A percentile compares a stretch with the other conserved stretches of the same genome.
These are phyloP conservation scores for Asterionellopsis glacialis DNA, from an alignment of 108 stramenopile species.

Conservation along the genomic window DNA sequence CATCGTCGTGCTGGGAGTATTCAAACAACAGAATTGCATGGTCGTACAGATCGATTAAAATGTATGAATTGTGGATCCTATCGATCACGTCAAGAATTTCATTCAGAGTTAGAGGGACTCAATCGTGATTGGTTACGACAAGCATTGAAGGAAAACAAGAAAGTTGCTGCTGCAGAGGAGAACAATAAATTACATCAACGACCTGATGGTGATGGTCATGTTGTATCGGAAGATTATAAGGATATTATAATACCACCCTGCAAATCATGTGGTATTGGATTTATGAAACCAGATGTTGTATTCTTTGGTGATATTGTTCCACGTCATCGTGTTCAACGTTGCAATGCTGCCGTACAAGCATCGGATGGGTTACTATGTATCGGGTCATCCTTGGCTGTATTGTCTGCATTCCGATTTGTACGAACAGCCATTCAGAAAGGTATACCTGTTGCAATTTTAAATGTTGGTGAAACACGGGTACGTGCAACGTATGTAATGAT, in stretches of 20 bases:
- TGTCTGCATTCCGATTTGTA: constrained; percentile 84
- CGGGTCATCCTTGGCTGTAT: constrained; percentile 83
- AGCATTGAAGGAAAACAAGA: constrained; percentile 15
- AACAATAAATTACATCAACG: too few relatives aligned
- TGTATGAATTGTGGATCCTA: constrained; percentile 88
- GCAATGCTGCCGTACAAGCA: constrained; percentile 58
- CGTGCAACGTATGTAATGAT: too few relatives aligned
- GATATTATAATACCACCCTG: constrained; percentile 75
- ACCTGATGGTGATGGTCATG: constrained; percentile 94
- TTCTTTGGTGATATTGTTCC: constrained; percentile 94
- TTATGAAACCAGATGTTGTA: constrained; percentile 92
- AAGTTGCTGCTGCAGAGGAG: constrained; percentile 23
- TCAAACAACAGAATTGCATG: constrained; percentile 90
- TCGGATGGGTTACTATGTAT: constrained; percentile 83
- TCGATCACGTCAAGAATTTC: constrained; percentile 67
- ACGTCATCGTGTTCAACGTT: constrained; percentile 44
- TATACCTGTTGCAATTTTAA: constrained; percentile 75
- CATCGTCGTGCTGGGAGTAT: constrained; percentile 82
- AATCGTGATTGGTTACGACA: constrained; percentile 75
- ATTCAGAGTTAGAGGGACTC: constrained; percentile 47
- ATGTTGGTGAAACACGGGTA: constrained; percentile 83
- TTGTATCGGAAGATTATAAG: constrained; percentile 49
- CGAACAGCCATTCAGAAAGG: constrained; percentile 49
- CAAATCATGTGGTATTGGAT: constrained; percentile 60
- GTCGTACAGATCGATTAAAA: constrained; percentile 61